Evolutionary conservation across 1,284 basidiomycete genomes (phyloP).

Genomic region (Pascua guehoae): DNA sequence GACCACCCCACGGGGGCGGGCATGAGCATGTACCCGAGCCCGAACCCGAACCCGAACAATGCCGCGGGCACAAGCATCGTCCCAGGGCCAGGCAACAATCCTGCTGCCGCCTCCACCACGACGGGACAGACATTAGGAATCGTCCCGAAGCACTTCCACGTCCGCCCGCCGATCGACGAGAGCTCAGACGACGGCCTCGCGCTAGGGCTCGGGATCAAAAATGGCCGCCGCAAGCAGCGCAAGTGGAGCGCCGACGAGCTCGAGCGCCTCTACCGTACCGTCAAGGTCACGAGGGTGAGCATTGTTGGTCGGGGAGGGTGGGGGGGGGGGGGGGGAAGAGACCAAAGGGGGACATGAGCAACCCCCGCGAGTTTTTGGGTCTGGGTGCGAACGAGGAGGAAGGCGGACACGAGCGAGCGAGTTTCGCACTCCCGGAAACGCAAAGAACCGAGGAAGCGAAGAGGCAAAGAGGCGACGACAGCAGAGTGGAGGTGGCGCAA

Average conservation of each 20-base stretch:
- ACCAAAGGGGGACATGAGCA: not conserved
- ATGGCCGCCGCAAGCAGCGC: not conserved
- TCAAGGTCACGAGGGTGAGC: conserved; percentile 4
- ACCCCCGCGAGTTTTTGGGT: not conserved
- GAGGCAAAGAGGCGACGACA: too few relatives aligned
- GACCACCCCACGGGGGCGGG: too few relatives aligned
- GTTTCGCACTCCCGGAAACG: too few relatives aligned
- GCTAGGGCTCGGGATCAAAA: too few relatives aligned
- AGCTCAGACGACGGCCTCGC: too few relatives aligned
- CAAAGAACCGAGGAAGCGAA: too few relatives aligned
- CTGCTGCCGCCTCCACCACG: not conserved
- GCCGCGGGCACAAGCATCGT: not conserved
- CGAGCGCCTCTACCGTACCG: conserved; percentile 5
- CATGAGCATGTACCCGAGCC: too few relatives aligned
- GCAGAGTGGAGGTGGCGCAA: too few relatives aligned
- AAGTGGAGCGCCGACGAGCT: conserved; percentile 4
- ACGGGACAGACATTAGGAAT: not conserved
- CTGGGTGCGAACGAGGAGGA: too few relatives aligned
- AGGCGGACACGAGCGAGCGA: too few relatives aligned
- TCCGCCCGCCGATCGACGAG: too few relatives aligned
- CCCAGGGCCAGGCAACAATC: not conserved
- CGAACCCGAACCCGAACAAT: not conserved
- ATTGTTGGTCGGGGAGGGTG: not conserved
- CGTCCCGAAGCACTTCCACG: not conserved
- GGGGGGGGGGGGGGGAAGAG: too few relatives aligned